Evolutionary conservation across 768 basidiomycete species (phyloP), one percentile per base, ranked within the genome.

Genomic region (Serendipita sp.): DNA sequence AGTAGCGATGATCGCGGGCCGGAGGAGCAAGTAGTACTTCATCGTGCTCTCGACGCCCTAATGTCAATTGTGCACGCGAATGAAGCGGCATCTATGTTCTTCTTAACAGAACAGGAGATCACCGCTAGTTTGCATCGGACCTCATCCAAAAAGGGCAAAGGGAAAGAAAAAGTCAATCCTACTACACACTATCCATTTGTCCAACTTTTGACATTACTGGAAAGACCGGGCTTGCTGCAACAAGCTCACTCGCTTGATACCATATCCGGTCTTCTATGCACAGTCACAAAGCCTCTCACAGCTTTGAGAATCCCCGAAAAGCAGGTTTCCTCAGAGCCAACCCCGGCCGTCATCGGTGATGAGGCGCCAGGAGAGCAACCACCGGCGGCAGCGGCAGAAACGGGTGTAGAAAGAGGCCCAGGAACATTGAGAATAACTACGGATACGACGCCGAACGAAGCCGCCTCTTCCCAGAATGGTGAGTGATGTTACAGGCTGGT

Each of bases 91-190:
- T 87, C 93, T 0, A 74, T 91, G 16, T 98, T 94, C 80, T 98
- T 99, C 83, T 79, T 99, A 66, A 89, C 86, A 0, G 96, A 99
- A 73, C 92, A 97, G 68, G 96, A 99, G 68, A 77, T 92, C 37
- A 86, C 88, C 3, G 79, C 79, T n/a, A 86, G 87, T 50, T 79
- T 94, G 15, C 83, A 84, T 67, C 82, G 84, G 68, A 73, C 78
- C 11, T 74, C 79, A 4, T 81, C 81, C 18, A 90, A 87, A 74
- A 96, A 96, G 73, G 93, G 92, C 6, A 97, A 96, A 74, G 94
- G 91, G 23, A 97, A 96, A 73, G 94, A 97, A 71, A 91, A 88
- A 70, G 86, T 85, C 68, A 76, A 76, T 2, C 78, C 87, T 0
- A 87, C 88, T 69, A 86, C 86, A 0, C 87, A 94, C 68, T 96